phyloP scores from a whole-genome alignment of 352 stramenopile genomes.

The Phytophthora macrochlamydospora region DNA sequence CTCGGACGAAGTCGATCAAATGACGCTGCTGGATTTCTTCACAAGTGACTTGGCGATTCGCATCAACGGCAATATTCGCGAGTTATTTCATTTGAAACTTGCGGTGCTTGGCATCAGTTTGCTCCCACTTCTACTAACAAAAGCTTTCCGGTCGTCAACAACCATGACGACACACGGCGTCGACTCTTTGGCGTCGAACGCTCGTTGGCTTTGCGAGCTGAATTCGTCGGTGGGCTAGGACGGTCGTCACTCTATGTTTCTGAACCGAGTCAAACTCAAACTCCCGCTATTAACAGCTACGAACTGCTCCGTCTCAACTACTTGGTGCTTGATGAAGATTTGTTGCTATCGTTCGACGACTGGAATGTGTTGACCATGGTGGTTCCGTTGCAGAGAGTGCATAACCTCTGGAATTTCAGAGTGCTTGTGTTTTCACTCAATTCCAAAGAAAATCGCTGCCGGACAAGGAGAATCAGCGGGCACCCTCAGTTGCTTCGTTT shows the following conservation, averaged over 20 bases:
- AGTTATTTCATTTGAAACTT: slow-evolving; percentile 25
- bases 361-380: slow-evolving; percentile 11
- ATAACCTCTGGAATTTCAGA: slow-evolving; percentile 22
- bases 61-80: slow-evolving; percentile 22
- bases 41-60: slow-evolving; percentile 14
- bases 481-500: slow-evolving; percentile 10
- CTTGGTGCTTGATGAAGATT: slow-evolving; percentile 12
- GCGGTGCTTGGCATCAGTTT: slow-evolving; percentile 16
- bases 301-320: slow-evolving; percentile 22
- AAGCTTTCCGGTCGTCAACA: not conserved
- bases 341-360: slow-evolving; percentile 12
- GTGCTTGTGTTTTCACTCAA: slow-evolving; percentile 10
- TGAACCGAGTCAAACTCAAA: not conserved
- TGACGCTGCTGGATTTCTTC: slow-evolving; percentile 20
- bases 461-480: slow-evolving; percentile 3
- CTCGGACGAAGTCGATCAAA: slow-evolving; percentile 3
- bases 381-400: not conserved
- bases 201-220: slow-evolving; percentile 1
- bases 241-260: not conserved
- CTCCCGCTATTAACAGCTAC: not conserved
- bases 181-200: not conserved
- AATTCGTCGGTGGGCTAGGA: slow-evolving; percentile 7
- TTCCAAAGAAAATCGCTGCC: not conserved
- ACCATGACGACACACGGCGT: not conserved
- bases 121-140: slow-evolving; percentile 5